Base-by-base conservation (phyloP, 2,329 filamentous ascomycete species). In the Colletotrichum musicola region DNA sequence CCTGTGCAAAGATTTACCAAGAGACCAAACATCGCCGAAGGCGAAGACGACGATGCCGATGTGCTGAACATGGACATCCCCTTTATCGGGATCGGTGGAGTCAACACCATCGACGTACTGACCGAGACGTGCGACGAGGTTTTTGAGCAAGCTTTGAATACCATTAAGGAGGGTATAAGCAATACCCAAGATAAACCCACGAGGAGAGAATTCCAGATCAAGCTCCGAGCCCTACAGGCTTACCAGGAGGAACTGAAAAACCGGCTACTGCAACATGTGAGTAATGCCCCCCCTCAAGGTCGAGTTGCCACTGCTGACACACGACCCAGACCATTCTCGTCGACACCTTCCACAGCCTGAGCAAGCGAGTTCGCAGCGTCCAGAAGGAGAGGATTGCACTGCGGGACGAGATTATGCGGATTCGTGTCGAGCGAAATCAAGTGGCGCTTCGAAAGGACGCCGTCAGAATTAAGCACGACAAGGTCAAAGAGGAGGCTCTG, bases 41-140 rank as follows among this genome's bases (percentile, higher is more conserved):
- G 81, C 46, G 83, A 83, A 3, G 77, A 77, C 3, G 76, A 77
- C 9, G 79, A 81, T 20, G 77, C 78, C 3, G 82, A 88, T 51
- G 81, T 85, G 0, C 79, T 88, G 4, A 82, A 83, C 51, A 74
- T 79, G 2, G 84, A 87, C 4, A 86, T 90, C 2, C 86, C 88
- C 0, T 88, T 86, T 69, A 80, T 83, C 0, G 86, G 84, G 72
- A 82, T 84, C 16, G 78, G 80, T 22, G 87, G 87, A 53, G 88
- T 90, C 71, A 92, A 88, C 55, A 83, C 86, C 0, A 81, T 91
- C 2, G 89, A 92, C 72, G 89, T 91, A 1, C 81, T 92, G 44
- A 82, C 85, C 6, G 85, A 90, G 71, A 82, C 90, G 14, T 91
- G 87, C 74, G 84, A 89, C 40, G 89, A 91, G 73, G 82, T 90